Evolutionary conservation across 2,329 filamentous ascomycete species (phyloP), one percentile per base, ranked within the genome.

Genomic region (Cercospora citrullina): DNA sequence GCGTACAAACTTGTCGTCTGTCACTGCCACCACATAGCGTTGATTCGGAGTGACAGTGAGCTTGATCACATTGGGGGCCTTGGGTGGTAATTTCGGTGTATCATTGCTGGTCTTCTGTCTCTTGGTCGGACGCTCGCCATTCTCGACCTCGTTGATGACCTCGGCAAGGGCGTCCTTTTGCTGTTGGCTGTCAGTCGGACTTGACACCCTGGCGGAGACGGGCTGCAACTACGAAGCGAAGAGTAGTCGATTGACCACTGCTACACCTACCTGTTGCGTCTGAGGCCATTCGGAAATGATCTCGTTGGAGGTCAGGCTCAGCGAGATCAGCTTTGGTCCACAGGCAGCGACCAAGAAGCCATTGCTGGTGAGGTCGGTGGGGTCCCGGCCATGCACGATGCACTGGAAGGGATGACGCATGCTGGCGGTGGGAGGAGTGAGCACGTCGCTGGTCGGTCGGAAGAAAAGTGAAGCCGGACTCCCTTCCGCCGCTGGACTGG

Each of bases 1-100:
- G 78, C 92, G 91, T 48, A 99, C 85, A 60, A 87, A 89, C 82
- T 99, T 99, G 83, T 98, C 95, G 75, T 96, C 92, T 8, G 93
- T 96, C 31, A 96, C 87, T 23, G 89, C 91, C 51, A 97, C 82
- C 21, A 96, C 78, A 80, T 96, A 84, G 51, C 86, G 84, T 14
- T 89, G 87, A 72, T 91, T 84, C 14, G 83, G 78, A 0, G 92
- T 90, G 30, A 86, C 81, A 23, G 86, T 83, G 71, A 97, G 77
- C 70, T 90, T 87, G 67, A 89, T 90, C 64, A 97, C 86, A 74
- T 90, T 88, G 5, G 90, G 86, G 68, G 83, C 78, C 30, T 75
- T 73, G 1, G 63, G 63, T 42, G 75, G 71, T 36, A 72, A 79
- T 80, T 73, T 82, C 81, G 72, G 51, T 12, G 31, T 4, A 39